Conservation (phyloP, 2,329 filamentous ascomycete genomes). For the Tolypocladium guangdongense region DNA sequence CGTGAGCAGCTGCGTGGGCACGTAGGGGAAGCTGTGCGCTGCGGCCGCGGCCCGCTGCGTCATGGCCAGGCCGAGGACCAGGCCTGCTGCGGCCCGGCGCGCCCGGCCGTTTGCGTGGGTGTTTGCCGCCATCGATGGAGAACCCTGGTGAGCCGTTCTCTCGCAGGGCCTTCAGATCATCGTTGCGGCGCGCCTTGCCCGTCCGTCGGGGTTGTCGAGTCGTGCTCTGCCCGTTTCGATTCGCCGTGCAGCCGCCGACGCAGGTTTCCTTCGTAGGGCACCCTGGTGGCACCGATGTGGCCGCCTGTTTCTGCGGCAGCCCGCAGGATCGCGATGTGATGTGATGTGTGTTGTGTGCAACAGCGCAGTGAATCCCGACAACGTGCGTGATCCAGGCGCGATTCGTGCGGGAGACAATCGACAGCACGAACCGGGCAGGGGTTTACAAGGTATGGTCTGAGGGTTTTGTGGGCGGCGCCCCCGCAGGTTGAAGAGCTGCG, state of each 20-base stretch:
- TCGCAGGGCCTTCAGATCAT: background rate
- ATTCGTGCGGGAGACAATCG: background rate
- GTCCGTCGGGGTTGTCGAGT: background rate
- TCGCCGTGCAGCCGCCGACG: too few relatives aligned
- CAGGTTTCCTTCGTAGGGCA: background rate
- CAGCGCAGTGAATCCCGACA: background rate
- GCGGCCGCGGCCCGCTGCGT: slow-evolving; percentile 1
- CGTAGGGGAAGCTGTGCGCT: slow-evolving; percentile 55
- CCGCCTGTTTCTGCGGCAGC: background rate
- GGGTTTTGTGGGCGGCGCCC: background rate
- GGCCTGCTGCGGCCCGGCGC: too few relatives aligned
- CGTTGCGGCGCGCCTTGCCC: background rate
- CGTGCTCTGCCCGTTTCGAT: background rate
- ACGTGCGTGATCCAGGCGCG: background rate
- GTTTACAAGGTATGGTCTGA: background rate
- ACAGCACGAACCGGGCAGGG: background rate
- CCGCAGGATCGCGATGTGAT: background rate
- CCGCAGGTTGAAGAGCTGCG: background rate
- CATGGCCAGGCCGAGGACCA: background rate
- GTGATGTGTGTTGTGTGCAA: background rate
- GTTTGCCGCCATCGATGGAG: background rate
- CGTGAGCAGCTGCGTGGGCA: slow-evolving; percentile 62
- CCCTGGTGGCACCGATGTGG: background rate
- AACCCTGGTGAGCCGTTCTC: background rate
- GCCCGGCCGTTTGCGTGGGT: too few relatives aligned